Conservation (phyloP, 495 filamentous ascomycete genomes). For the Daldinia caldariorum region DNA sequence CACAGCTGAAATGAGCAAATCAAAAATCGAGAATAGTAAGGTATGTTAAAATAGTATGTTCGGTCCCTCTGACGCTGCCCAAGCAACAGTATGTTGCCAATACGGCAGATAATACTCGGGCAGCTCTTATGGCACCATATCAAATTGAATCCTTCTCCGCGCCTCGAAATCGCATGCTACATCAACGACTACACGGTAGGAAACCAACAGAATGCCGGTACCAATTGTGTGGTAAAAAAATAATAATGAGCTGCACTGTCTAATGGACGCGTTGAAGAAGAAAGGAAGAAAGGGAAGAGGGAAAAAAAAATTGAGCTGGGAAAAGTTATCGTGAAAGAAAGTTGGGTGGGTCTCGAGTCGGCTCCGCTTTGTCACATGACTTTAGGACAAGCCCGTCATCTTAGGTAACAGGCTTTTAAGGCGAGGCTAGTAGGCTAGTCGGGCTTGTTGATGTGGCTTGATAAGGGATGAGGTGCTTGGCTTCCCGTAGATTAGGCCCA, state of each 20-base stretch:
- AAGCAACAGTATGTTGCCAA: constrained; percentile 67
- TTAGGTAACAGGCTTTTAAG: not conserved
- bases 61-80: constrained; percentile 91
- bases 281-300: constrained; percentile 48
- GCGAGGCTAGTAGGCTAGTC: too few species aligned
- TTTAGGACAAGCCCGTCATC: not conserved
- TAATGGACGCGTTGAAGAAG: constrained; percentile 77
- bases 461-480: constrained; percentile 5
- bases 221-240: constrained; percentile 59
- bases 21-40: too few species aligned
- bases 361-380: constrained; percentile 31
- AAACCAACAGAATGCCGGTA: constrained; percentile 74
- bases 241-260: constrained; percentile 85
- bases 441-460: constrained; percentile 35
- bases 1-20: not conserved
- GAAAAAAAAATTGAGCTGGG: not conserved
- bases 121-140: constrained; percentile 90
- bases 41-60: constrained; percentile 59
- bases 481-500: not conserved
- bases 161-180: constrained; percentile 80
- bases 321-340: constrained; percentile 39
- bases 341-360: constrained; percentile 31
- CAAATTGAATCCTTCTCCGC: constrained; percentile 74
- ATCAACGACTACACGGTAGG: constrained; percentile 70
- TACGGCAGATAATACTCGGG: constrained; percentile 69